Percentiles rank a stretch among this genome's conserved stretches.
Evolutionary conservation across 1,284 basidiomycete genomes (phyloP).

Genomic region (Inonotus obliquus): DNA sequence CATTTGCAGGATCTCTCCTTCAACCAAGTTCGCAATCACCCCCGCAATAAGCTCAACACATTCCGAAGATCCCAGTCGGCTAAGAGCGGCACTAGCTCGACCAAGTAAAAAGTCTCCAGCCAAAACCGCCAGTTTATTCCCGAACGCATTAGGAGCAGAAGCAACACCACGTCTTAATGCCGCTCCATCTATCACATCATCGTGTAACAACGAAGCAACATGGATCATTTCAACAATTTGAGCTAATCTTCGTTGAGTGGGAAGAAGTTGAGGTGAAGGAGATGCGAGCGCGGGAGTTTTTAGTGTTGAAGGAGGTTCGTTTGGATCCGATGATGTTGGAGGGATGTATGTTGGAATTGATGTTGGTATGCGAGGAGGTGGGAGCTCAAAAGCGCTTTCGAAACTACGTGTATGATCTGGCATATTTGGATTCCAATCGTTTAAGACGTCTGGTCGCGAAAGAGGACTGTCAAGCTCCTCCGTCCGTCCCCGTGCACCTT

Average conservation of each 20-base stretch:
- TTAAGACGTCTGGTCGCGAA: conserved; percentile 68
- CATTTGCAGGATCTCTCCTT: conserved; percentile 94
- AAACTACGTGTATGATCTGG: conserved; percentile 62
- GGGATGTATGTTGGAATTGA: conserved; percentile 32
- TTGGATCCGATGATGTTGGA: conserved; percentile 32
- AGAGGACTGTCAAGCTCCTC: conserved; percentile 65
- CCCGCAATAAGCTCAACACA: conserved; percentile 92
- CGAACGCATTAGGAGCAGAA: conserved; percentile 84
- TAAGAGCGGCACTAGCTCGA: conserved; percentile 83
- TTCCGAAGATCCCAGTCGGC: conserved; percentile 81
- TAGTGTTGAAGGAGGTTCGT: conserved; percentile 17
- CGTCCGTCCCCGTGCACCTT: conserved; percentile 35
- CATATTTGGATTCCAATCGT: conserved; percentile 84
- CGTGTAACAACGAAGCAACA: conserved; percentile 92
- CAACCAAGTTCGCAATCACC: conserved; percentile 93
- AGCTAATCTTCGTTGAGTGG: conserved; percentile 88
- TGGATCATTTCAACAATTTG: conserved; percentile 99
- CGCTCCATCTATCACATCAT: conserved; percentile 91
- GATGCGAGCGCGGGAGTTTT: conserved; percentile 28
- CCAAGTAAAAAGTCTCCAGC: conserved; percentile 96
- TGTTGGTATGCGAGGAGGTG: conserved; percentile 35
- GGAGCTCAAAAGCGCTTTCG: conserved; percentile 40
- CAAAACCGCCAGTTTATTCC: conserved; percentile 94
- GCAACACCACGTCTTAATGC: conserved; percentile 77
- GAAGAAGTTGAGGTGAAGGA: conserved; percentile 48